Evolutionary conservation across 1,284 basidiomycete genomes (phyloP), one percentile per base, ranked within the genome.

Genomic region (Ustilago vetiveriae): DNA sequence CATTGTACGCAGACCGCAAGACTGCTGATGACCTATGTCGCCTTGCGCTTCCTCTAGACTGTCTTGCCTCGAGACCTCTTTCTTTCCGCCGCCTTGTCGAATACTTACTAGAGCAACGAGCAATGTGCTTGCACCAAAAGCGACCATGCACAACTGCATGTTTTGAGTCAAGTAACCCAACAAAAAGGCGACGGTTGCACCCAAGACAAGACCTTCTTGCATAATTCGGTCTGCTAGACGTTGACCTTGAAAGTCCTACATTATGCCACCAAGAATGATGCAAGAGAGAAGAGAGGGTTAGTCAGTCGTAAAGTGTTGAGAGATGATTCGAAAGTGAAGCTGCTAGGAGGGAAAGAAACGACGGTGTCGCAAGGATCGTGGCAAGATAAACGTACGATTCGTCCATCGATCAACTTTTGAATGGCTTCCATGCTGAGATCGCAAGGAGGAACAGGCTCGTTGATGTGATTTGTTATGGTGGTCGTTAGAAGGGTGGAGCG

Each of bases 161-260:
- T 58, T 55, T 35, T 67, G 58, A 7, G 48, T 46, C 4, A 58
- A 39, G 21, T 67, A 72, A 8, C 69, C 69, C 0, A 58, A 33
- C 2, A 63, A 22, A 37, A 69, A 69, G 3, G 59, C 37, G 30
- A 69, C 3, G 2, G 19, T 21, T 0, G 66, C 66, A 9, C 43
- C 45, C 10, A 38, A n/a, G 2, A 59, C 51, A 13, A 69, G 51
- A 8, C 37, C 42, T 42, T 72, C 63, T 33, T 72, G 69, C 58
- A 63, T 67, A 16, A 72, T 39, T 6, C 69, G 58, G 38, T 72
- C 69, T 6, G 37, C 35, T 0, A 72, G 43, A 5, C 63, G 44
- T 36, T 72, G 69, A 11, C 51, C 64, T 50, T 49, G 43, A 43
- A 72, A 72, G 52, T 72, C 69, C 69, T 72, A 35, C 27, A 5